Base-by-base conservation (phyloP, 202 grass and related monocot species). In the Setaria italica region DNA sequence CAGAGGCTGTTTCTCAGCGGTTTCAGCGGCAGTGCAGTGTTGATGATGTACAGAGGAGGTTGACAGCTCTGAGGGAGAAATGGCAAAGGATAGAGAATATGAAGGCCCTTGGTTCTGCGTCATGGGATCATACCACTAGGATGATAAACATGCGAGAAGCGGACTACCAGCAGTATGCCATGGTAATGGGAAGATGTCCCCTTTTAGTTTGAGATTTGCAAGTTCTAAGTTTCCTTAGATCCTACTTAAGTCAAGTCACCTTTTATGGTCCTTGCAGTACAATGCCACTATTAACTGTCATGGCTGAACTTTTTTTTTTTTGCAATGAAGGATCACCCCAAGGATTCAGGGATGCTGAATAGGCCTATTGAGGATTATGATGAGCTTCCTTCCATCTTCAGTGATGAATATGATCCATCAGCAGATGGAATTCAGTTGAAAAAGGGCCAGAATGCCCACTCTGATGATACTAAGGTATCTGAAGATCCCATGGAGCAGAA, bases 91-190 rank as follows among this genome's bases (percentile, higher is more conserved):
- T 80, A 89, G 35, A 83, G 35, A 84, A 29, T 29, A 71, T 68
- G 14, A 84, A 84, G 29, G 6, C 21, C 19, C 7, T 42, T 84
- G 33, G 51, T n/a, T 62, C 45, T 71, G 57, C 47, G 0, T 79
- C 72, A 29, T 84, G 73, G 86, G 57, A 84, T 66, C 66, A 68
- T 79, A 50, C 57, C 78, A 64, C 72, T 70, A 88, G 65, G 72
- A 88, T 17, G 11, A 72, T 72, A 70, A 72, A 13, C 67, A 65
- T 88, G 74, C 30, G 1, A 47, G 53, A 49, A 45, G 56, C 64
- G 20, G 45, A 62, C 25, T 66, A 66, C 74, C 43, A 33, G 1
- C 19, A 8, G 33, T 66, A 75, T 76, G 60, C 9, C 30, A 59
- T 49, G 65, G 75, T 70, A 65, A 54, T 39, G 33, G 7, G n/a